Evolutionary conservation across 2,329 filamentous ascomycete genomes (phyloP).

Genomic region (Diaporthe longicolla): DNA sequence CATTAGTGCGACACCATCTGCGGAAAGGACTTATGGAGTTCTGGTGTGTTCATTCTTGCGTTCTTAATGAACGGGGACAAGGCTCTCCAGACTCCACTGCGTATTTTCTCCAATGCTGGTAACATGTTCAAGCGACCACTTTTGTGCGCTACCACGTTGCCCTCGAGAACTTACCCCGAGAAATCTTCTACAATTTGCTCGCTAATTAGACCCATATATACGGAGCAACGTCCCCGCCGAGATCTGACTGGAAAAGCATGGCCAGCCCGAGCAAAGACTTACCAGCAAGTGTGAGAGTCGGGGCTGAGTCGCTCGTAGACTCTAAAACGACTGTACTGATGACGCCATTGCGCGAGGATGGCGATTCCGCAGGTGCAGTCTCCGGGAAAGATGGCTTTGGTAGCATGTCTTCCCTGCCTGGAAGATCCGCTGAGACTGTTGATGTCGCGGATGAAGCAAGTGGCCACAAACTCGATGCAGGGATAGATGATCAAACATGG

Average conservation of each 20-base stretch:
- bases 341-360: neutral
- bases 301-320: neutral
- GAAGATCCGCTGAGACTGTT: neutral
- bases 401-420: neutral
- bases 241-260: neutral
- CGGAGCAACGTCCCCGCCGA: neutral
- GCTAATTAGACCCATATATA: neutral
- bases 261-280: neutral
- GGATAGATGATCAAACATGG: no score
- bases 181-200: no score
- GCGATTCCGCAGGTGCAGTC: neutral
- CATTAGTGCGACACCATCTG: neutral
- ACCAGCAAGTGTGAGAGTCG: no score
- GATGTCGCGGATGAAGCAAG: neutral
- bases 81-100: neutral
- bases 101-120: no score
- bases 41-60: neutral
- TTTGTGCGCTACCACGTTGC: no score
- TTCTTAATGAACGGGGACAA: neutral
- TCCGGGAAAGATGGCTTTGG: neutral
- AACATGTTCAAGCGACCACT: no score
- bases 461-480: no score
- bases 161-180: no score
- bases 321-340: neutral
- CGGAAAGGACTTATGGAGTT: neutral